phyloP scores from a whole-genome alignment of 1,139 yeast genomes.

The Yamadazyma diddensiae region DNA sequence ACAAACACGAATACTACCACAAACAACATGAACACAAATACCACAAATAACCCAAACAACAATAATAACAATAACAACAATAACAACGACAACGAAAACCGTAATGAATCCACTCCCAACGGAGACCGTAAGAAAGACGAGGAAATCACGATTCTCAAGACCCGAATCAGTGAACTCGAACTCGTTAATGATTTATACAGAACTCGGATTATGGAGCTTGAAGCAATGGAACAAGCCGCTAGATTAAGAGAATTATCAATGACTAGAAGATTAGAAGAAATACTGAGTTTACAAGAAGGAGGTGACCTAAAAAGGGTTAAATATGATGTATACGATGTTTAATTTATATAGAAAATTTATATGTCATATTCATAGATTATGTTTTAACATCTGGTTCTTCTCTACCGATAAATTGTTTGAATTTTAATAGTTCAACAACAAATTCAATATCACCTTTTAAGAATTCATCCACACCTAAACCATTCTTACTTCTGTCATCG shows the following conservation, averaged over 20 bases:
- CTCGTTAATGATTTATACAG: constrained; percentile 83
- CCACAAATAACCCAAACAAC: constrained; percentile 1
- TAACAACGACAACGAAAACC: constrained; percentile 1
- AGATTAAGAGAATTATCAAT: constrained; percentile 50
- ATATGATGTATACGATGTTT: constrained; percentile 8
- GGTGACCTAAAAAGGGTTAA: constrained; percentile 20
- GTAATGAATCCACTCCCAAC: not conserved
- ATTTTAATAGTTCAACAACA: constrained; percentile 66
- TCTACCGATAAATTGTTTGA: constrained; percentile 74
- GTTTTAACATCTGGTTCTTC: constrained; percentile 90
- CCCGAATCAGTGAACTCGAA: constrained; percentile 85
- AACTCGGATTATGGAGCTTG: constrained; percentile 78
- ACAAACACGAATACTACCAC: not conserved
- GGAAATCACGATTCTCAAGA: constrained; percentile 56
- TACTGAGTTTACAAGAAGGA: constrained; percentile 24
- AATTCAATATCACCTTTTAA: constrained; percentile 60
- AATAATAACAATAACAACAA: not conserved
- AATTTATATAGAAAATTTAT: not conserved
- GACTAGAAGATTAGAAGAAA: constrained; percentile 49
- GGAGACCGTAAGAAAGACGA: constrained; percentile 18
- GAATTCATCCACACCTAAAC: constrained; percentile 62
- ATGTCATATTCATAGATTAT: constrained; percentile 20
- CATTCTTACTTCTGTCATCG: constrained; percentile 50
- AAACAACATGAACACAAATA: not conserved
- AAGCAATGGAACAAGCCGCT: constrained; percentile 62